phyloP scores from a whole-genome alignment of 257 asterid species.

The Solanum paucissectum region DNA sequence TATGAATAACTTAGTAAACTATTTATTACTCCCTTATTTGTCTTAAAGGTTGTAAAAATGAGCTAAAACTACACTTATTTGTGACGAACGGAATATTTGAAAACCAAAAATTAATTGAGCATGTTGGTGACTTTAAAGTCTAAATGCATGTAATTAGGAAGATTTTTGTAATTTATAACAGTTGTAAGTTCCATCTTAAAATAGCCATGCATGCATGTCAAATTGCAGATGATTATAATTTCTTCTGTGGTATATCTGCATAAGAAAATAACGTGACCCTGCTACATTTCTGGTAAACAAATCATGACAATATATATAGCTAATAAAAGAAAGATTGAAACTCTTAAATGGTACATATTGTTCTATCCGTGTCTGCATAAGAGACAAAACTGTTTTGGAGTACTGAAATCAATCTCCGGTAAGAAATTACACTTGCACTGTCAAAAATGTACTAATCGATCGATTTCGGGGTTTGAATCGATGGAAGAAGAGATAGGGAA shows the following conservation, averaged over 20 bases:
- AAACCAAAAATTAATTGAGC: neutral
- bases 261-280: neutral
- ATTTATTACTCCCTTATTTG: no score
- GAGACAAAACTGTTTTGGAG: neutral
- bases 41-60: no score
- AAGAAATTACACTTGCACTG: neutral
- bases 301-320: neutral
- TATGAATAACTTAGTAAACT: neutral
- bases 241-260: neutral
- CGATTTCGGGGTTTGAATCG: neutral
- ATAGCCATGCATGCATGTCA: neutral
- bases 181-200: neutral
- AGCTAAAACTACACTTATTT: neutral
- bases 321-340: neutral
- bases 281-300: neutral
- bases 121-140: neutral
- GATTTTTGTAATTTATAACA: neutral
- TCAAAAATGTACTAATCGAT: neutral
- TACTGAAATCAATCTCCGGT: neutral
- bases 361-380: neutral
- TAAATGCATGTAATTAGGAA: neutral
- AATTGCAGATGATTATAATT: neutral
- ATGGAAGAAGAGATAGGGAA: neutral
- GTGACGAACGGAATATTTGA: neutral
- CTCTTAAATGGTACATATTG: neutral